Percentiles rank a stretch among this genome's conserved stretches.
These are phyloP conservation scores for Brassica juncea DNA, from an alignment of 345 rosid genomes.

Conservation along the genomic window DNA sequence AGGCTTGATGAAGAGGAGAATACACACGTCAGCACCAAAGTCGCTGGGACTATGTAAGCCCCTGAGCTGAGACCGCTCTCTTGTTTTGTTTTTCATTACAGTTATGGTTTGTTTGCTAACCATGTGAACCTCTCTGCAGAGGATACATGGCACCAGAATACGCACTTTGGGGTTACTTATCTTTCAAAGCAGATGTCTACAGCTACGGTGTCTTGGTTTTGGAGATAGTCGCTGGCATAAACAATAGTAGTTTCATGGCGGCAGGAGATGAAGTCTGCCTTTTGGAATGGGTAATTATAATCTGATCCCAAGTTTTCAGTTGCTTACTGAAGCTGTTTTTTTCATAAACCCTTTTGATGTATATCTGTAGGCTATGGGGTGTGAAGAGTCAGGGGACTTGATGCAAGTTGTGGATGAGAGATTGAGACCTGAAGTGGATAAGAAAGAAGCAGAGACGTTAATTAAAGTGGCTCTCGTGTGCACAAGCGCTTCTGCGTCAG, in stretches of 20 bases:
- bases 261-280: slow-evolving; percentile 46
- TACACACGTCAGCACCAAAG: slow-evolving; percentile 61
- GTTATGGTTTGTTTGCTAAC: slow-evolving; percentile 17
- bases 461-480: slow-evolving; percentile 57
- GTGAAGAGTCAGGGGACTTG: slow-evolving; percentile 43
- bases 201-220: slow-evolving; percentile 61
- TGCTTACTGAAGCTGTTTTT: neutral
- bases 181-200: slow-evolving; percentile 65
- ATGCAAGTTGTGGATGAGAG: slow-evolving; percentile 52
- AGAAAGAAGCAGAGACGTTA: slow-evolving; percentile 44
- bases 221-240: slow-evolving; percentile 58
- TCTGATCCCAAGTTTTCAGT: slow-evolving; percentile 7
- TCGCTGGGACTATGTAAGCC: slow-evolving; percentile 65
- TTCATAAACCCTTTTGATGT: neutral
- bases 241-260: slow-evolving; percentile 48
- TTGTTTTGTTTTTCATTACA: neutral
- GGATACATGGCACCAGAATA: slow-evolving; percentile 74
- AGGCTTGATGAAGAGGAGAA: slow-evolving; percentile 58
- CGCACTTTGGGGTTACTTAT: slow-evolving; percentile 63
- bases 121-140: slow-evolving; percentile 36
- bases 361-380: slow-evolving; percentile 46
- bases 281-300: slow-evolving; percentile 54
- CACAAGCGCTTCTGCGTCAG: slow-evolving; percentile 48
- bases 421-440: slow-evolving; percentile 43
- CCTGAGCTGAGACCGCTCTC: neutral